Evolutionary conservation across 495 filamentous ascomycete species (phyloP).

Genomic region (Aspergillus mulundensis): DNA sequence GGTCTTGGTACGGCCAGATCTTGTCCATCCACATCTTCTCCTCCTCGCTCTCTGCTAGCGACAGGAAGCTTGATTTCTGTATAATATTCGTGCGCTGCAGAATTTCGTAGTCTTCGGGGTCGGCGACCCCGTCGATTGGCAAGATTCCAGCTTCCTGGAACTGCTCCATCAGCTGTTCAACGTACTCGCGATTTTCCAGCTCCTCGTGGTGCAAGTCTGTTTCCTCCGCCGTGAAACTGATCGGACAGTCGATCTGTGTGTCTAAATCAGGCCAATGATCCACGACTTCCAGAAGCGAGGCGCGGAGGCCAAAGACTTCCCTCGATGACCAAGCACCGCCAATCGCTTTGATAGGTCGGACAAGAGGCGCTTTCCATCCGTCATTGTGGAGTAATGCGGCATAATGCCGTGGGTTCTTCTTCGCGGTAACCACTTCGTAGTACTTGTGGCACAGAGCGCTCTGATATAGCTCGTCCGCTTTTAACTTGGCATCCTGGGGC

Average conservation of each 20-base stretch:
- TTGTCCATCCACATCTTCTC: slow-evolving; percentile 7
- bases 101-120: slow-evolving; percentile 4
- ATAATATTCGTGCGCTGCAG: not conserved
- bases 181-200: slow-evolving; percentile 4
- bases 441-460: slow-evolving; percentile 6
- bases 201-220: not conserved
- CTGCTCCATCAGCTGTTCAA: slow-evolving; percentile 4
- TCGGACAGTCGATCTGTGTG: not conserved
- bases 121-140: slow-evolving; percentile 1
- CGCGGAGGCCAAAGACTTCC: not conserved
- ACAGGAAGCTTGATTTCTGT: slow-evolving; percentile 3
- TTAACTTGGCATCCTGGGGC: not conserved
- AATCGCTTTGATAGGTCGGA: too few species aligned
- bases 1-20: slow-evolving; percentile 9
- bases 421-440: slow-evolving; percentile 5
- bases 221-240: not conserved
- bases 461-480: slow-evolving; percentile 1
- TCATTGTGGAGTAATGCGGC: not conserved
- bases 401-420: slow-evolving; percentile 1
- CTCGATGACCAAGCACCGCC: not conserved
- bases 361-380: not conserved
- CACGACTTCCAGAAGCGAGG: not conserved
- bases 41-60: slow-evolving; percentile 2
- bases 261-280: slow-evolving; percentile 4
- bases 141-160: slow-evolving; percentile 5